phyloP scores from a whole-genome alignment of 1,284 basidiomycete genomes.

The Takashimella tepidaria region DNA sequence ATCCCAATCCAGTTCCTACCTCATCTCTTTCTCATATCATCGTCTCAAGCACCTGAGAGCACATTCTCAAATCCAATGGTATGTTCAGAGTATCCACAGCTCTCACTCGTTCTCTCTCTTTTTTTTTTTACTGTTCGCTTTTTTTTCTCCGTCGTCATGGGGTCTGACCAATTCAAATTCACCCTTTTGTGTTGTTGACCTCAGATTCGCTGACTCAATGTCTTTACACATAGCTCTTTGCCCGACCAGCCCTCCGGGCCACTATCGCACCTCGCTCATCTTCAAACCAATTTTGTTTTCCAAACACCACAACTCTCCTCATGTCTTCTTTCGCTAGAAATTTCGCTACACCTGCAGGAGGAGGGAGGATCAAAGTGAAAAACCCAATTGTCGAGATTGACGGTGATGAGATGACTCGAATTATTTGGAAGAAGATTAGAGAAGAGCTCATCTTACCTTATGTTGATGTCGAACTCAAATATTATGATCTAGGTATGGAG shows the following conservation, averaged over 20 bases:
- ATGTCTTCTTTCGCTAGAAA: constrained; percentile 10
- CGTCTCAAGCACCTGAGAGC: no score
- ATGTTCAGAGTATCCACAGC: no score
- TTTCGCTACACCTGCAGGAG: constrained; percentile 29
- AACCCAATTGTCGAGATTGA: constrained; percentile 96
- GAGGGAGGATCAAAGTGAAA: constrained; percentile 62
- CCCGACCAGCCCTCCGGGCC: background rate
- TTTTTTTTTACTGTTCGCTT: background rate
- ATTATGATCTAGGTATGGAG: constrained; percentile 93
- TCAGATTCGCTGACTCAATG: no score
- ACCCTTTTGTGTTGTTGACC: no score
- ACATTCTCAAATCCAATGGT: no score
- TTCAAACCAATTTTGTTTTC: constrained; percentile 6
- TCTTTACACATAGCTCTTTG: background rate
- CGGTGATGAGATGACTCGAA: constrained; percentile 95
- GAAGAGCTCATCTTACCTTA: constrained; percentile 96
- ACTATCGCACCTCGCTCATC: background rate
- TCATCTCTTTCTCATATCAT: background rate
- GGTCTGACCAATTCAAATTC: no score
- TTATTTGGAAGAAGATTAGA: constrained; percentile 98
- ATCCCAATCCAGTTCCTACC: background rate
- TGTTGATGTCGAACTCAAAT: constrained; percentile 93
- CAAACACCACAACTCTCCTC: constrained; percentile 13
- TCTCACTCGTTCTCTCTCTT: no score
- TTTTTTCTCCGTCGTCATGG: background rate